These are phyloP conservation scores for Suillus brevipes DNA, from an alignment of 768 basidiomycete species.

Conservation along the genomic window DNA sequence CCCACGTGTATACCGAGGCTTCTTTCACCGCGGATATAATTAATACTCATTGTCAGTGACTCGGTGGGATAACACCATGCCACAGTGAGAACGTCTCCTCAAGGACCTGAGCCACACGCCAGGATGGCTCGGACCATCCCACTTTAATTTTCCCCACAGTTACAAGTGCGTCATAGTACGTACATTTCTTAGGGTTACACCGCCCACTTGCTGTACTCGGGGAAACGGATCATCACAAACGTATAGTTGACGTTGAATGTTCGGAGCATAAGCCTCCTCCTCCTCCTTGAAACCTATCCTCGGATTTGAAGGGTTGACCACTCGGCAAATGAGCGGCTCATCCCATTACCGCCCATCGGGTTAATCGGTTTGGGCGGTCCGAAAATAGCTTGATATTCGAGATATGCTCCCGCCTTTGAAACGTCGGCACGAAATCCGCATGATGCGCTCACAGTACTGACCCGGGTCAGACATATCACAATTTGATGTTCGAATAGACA, in stretches of 20 bases:
- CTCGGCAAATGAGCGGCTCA: neutral
- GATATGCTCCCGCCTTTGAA: neutral
- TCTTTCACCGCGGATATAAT: slow-evolving; percentile 9
- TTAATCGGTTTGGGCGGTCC: neutral
- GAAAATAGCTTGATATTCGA: neutral
- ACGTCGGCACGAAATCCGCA: slow-evolving; percentile 2
- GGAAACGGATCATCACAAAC: neutral
- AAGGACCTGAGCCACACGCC: neutral
- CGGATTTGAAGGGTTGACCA: neutral
- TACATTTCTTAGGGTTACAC: slow-evolving; percentile 1
- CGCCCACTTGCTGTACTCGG: neutral
- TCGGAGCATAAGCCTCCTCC: slow-evolving; percentile 3
- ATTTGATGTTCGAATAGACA: neutral
- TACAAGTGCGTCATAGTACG: slow-evolving; percentile 3
- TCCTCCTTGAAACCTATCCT: neutral
- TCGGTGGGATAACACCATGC: neutral
- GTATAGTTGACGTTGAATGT: neutral
- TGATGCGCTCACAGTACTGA: no score
- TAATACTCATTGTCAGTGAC: neutral
- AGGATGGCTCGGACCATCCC: neutral
- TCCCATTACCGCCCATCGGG: neutral
- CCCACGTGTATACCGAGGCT: neutral
- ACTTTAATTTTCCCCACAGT: neutral
- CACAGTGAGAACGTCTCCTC: neutral
- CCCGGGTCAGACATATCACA: no score